phyloP scores from a whole-genome alignment of 176 grass and related monocot species.

The Bonia amplexicaulis region DNA sequence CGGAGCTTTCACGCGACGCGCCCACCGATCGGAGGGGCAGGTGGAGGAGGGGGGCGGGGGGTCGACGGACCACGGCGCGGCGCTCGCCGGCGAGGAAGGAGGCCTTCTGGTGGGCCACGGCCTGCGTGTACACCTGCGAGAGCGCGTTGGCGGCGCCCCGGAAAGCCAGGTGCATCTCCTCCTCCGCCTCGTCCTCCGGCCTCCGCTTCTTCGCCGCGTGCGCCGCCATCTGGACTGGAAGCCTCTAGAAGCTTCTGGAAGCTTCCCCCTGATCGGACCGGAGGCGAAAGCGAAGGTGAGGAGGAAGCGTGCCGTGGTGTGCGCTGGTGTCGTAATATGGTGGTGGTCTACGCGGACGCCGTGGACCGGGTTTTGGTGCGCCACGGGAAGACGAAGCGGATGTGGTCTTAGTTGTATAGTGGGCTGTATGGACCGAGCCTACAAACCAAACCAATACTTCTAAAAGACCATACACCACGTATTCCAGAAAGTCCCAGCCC shows the following conservation, averaged over 20 bases:
- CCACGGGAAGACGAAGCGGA: neutral
- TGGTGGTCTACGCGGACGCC: neutral
- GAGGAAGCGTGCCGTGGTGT: neutral
- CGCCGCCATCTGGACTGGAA: conserved; percentile 7
- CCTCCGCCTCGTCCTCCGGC: conserved; percentile 40
- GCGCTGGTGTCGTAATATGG: neutral
- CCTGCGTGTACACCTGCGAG: conserved; percentile 57
- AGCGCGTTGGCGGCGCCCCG: conserved; percentile 59
- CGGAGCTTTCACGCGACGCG: neutral
- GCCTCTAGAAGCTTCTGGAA: neutral
- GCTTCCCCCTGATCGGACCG: neutral
- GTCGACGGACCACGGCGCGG: conserved; percentile 28
- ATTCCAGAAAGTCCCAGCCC: neutral
- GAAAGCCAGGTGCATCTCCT: conserved; percentile 52
- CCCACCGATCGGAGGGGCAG: neutral
- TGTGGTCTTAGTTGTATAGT: neutral
- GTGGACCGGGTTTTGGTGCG: conserved; percentile 1
- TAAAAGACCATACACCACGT: neutral
- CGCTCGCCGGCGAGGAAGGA: conserved; percentile 45
- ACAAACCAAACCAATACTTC: neutral
- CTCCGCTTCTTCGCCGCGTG: conserved; percentile 44
- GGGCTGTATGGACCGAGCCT: neutral
- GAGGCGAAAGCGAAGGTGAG: neutral
- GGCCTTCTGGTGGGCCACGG: conserved; percentile 43
- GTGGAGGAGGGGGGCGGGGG: neutral